phyloP scores from a whole-genome alignment of 1,139 yeast genomes.

The Entelexis sorbosivorans region DNA sequence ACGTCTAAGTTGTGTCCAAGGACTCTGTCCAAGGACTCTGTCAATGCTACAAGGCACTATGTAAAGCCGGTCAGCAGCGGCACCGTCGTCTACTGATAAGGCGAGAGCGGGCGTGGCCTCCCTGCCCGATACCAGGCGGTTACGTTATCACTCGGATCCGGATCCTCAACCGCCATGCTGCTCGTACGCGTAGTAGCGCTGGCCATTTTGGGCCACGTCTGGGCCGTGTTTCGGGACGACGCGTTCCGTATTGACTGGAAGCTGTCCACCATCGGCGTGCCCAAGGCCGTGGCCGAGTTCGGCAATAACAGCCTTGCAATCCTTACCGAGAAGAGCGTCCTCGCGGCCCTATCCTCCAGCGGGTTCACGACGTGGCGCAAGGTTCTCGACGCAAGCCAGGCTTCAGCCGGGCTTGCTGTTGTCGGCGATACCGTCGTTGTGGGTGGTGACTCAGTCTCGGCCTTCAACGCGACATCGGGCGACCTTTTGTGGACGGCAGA shows the following conservation, averaged over 20 bases:
- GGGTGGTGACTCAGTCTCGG: conserved; percentile 16
- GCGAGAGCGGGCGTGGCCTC: no score
- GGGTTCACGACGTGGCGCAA: conserved; percentile 19
- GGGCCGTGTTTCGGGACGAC: conserved; percentile 21
- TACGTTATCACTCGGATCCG: not conserved
- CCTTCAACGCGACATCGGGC: conserved; percentile 15
- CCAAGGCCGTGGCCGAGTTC: conserved; percentile 8
- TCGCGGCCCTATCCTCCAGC: conserved; percentile 7
- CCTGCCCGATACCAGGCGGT: not conserved
- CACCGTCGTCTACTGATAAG: not conserved
- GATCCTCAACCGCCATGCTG: not conserved
- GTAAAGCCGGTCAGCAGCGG: not conserved
- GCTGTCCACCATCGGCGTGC: conserved; percentile 13
- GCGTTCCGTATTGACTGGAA: conserved; percentile 19
- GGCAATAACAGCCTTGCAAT: conserved; percentile 9
- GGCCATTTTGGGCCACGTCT: conserved; percentile 8
- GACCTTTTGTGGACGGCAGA: conserved; percentile 13
- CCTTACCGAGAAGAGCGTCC: conserved; percentile 8
- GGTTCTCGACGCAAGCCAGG: conserved; percentile 2
- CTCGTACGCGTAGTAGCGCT: not conserved
- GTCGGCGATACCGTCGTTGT: conserved; percentile 7
- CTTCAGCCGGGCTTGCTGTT: conserved; percentile 9
- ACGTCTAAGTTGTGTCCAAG: no score
- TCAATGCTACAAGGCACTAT: no score
- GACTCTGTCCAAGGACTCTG: no score